A percentile compares a stretch with the other conserved stretches of the same genome.
Evolutionary conservation across 495 filamentous ascomycete species (phyloP).

Genomic region (Jackrogersella minutella): DNA sequence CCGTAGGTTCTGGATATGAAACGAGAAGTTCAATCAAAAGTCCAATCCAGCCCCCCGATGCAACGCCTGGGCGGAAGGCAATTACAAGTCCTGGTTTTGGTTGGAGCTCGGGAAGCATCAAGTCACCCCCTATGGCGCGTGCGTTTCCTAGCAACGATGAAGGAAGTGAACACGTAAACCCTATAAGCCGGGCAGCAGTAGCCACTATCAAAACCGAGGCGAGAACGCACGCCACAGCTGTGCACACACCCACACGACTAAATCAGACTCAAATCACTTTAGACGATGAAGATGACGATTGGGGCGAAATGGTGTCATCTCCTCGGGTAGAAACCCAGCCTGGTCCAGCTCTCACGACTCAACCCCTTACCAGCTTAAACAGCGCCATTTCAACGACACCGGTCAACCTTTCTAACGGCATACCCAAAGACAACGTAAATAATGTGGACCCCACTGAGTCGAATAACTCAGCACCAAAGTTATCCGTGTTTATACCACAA

Average conservation of each 20-base stretch:
- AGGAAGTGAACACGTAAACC: neutral
- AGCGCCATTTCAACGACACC: neutral
- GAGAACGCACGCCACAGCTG: neutral
- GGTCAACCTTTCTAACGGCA: neutral
- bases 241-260: neutral
- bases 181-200: neutral
- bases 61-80: neutral
- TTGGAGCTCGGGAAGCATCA: slow-evolving; percentile 23
- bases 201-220: neutral
- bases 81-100: slow-evolving; percentile 25
- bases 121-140: slow-evolving; percentile 3
- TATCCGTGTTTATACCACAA: slow-evolving; percentile 20
- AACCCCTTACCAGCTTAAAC: neutral
- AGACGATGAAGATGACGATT: slow-evolving; percentile 59
- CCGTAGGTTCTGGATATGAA: slow-evolving; percentile 3
- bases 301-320: slow-evolving; percentile 65
- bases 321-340: slow-evolving; percentile 42
- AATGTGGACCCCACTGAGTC: neutral
- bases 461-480: slow-evolving; percentile 3
- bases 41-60: slow-evolving; percentile 22
- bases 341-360: neutral
- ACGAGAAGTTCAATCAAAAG: slow-evolving; percentile 18
- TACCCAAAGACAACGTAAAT: neutral
- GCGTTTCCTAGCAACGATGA: neutral
- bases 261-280: neutral